Evolutionary conservation across 208 protist genomes (phyloP), one percentile per base, ranked within the genome.

Genomic region (Herpetomonas tarakana): DNA sequence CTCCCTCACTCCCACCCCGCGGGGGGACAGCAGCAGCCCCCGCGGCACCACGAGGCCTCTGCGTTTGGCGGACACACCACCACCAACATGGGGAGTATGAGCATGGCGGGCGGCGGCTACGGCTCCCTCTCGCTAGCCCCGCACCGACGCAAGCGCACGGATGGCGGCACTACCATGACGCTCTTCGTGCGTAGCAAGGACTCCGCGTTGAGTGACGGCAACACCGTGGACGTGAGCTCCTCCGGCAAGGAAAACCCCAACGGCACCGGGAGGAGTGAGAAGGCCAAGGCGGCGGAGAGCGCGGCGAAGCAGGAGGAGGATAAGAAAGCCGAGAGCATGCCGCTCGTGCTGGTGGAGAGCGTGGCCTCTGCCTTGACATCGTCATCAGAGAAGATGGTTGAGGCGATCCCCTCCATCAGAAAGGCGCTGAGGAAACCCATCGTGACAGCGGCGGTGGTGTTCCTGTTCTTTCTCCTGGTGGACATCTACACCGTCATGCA

Each of bases 401-500:
- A 49, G 4, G 19, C 4, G 44, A 18, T 18, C 3, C 9, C 19
- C 11, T 6, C 11, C 44, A 7, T 22, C 16, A 18, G 3, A 18
- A 4, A 22, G 16, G 44, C 44, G 11, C 19, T 49, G 44, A 22
- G 11, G 16, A 49, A 49, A 18, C 44, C 44, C 44, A 18, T 22
- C 44, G 19, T 49, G 16, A 49, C 44, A 22, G 44, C 44, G 4
- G 28, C 50, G 19, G 6, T 19, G 9, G 25, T 55, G 3, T 30
- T 92, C 30, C 30, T 88, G 12, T 92, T 83, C 39, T 79, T 90
- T 60, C 54, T 86, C 19, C 52, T 89, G 21, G 56, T 81, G 0
- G 57, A 80, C 52, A 78, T 86, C 2, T 81, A 88, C 24, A n/a
- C 81, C 2, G 59, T 91, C 24, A 19, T 54, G 16, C 47, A 73